Conservation (phyloP, 257 asterid genomes). For the Rhazya stricta region DNA sequence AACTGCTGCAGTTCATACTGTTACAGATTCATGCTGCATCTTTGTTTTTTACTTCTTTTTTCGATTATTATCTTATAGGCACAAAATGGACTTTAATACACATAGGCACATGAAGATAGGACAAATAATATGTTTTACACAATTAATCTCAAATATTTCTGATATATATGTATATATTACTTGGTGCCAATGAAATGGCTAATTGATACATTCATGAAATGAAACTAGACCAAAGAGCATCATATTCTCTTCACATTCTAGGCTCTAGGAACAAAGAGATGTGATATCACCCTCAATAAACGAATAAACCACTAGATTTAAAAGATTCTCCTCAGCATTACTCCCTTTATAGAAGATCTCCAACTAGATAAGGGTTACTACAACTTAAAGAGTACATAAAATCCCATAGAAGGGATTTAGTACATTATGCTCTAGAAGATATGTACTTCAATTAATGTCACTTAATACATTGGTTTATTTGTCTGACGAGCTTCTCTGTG, state of each 20-base stretch:
- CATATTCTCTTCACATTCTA: not conserved
- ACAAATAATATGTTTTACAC: not conserved
- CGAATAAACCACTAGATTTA: not conserved
- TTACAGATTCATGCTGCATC: not conserved
- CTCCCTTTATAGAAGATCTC: not conserved
- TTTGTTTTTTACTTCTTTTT: not conserved
- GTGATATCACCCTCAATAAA: not conserved
- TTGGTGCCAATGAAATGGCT: not conserved
- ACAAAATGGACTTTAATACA: not conserved
- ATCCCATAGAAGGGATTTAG: not conserved
- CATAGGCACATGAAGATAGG: not conserved
- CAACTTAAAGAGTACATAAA: not conserved
- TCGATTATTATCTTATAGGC: not conserved
- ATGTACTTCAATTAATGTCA: not conserved
- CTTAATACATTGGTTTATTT: not conserved
- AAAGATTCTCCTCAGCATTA: not conserved
- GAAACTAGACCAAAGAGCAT: not conserved
- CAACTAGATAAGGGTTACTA: not conserved
- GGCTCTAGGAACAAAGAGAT: not conserved
- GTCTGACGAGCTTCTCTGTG: not conserved
- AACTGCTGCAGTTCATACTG: not conserved
- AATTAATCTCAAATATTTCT: not conserved
- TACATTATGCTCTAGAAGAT: too few species aligned
- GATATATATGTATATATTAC: not conserved
- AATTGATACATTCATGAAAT: not conserved